phyloP scores from a whole-genome alignment of 768 basidiomycete species.

The Postia placenta region DNA sequence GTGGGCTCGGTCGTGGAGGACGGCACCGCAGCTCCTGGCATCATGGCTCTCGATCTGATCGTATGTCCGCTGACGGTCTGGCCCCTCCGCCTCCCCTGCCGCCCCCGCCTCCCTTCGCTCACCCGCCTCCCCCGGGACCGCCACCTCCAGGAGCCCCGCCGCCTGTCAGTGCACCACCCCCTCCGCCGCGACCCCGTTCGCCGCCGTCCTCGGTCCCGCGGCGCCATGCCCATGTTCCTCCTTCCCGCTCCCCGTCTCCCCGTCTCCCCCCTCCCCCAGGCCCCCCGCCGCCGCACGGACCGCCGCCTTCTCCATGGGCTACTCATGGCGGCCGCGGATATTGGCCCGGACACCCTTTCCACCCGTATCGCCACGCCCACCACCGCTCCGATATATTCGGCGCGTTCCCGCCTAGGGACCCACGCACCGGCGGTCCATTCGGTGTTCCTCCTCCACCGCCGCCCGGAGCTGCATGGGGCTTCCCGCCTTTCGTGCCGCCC shows the following conservation, averaged over 20 bases:
- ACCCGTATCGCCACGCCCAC: background rate
- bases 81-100: slow-evolving; percentile 10
- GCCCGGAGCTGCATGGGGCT: background rate
- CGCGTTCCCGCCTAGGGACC: background rate
- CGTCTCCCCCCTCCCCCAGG: background rate
- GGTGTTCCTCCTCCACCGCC: background rate
- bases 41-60: no score
- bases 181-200: background rate
- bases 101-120: slow-evolving; percentile 13
- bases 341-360: background rate
- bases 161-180: slow-evolving; percentile 12
- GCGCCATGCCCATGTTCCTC: background rate
- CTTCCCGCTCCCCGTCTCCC: background rate
- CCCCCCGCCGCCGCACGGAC: no score
- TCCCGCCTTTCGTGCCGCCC: background rate
- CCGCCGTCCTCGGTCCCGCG: background rate
- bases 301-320: no score
- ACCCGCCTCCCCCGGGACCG: slow-evolving; percentile 9
- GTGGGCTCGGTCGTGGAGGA: no score
- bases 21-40: no score
- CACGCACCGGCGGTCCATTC: background rate
- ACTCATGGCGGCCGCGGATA: background rate
- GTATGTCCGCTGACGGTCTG: no score
- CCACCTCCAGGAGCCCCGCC: slow-evolving; percentile 3
- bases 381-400: background rate